Evolutionary conservation across 2,329 filamentous ascomycete genomes (phyloP), one percentile per base, ranked within the genome.

Genomic region (Pseudovirgaria hyperparasitica): DNA sequence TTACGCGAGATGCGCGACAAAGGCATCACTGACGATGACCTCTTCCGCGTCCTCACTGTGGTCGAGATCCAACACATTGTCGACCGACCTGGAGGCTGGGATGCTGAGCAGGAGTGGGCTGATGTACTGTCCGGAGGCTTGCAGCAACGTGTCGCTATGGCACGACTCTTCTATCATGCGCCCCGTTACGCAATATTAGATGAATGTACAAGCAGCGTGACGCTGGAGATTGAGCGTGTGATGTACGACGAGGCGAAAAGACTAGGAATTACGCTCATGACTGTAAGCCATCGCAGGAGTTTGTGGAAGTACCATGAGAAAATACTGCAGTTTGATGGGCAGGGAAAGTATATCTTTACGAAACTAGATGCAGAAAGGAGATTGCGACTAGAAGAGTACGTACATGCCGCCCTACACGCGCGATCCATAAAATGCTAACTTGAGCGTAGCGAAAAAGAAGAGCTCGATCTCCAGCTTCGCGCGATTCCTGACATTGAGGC

Each of bases 221-320:
- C 92, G 10, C 67, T 94, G 16, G 87, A 96, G 41, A 85, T 86
- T 34, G 90, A 98, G 49, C 79, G 84, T 50, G 70, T 84, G 49
- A 96, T 98, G 85, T 98, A 98, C 54, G 87, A 94, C 42, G 86
- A 84, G 29, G 90, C 90, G 26, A 96, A 98, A 65, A 67, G 71
- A 11, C 59, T 94, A 11, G 85, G 82, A 4, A 90, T 94, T 43
- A 96, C 90, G 0, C 67, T 98, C 36, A 94, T 98, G 82, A 98
- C 90, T 0, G 90, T 98, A 14, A 85, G 76, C 38, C 90, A 98
- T 54, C 66, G 90, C 6, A 65, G 85, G 35, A 92, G 82, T 58
- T 56, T 98, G 41, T 98, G 90, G 90, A 86, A 90, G 54, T 96
- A 98, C 53, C 90, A 98, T 54, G 79, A 74, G 40, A 79, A 78